Evolutionary conservation across 768 basidiomycete genomes (phyloP).

Genomic region (Mycena kentingensis): DNA sequence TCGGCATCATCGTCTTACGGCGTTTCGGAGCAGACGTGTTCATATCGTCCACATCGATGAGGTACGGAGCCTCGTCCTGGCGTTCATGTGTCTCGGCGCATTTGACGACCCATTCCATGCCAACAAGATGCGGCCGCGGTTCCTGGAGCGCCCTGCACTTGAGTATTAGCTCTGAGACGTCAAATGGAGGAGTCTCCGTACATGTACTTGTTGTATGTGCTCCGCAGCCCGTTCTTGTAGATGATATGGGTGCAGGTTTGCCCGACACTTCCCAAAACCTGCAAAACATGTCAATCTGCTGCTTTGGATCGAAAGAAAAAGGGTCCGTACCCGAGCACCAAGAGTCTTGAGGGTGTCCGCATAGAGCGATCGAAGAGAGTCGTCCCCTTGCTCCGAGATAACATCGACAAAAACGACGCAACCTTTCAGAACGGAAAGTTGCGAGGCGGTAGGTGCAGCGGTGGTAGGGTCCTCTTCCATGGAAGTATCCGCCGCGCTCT

Average conservation of each 20-base stretch:
- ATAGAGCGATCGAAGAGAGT: conserved; percentile 75
- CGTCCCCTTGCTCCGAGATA: conserved; percentile 78
- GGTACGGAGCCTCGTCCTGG: conserved; percentile 66
- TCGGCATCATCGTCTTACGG: conserved; percentile 74
- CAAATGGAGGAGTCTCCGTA: conserved; percentile 30
- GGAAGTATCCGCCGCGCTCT: conserved; percentile 24
- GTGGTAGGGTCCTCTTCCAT: conserved; percentile 20
- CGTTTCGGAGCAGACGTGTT: conserved; percentile 72
- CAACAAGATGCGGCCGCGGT: conserved; percentile 73
- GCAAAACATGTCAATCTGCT: neutral
- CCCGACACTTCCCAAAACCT: conserved; percentile 68
- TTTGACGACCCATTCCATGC: conserved; percentile 88
- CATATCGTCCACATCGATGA: conserved; percentile 61
- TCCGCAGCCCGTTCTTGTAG: conserved; percentile 78
- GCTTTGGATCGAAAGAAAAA: neutral
- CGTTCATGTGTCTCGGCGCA: conserved; percentile 69
- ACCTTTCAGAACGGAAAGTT: conserved; percentile 62
- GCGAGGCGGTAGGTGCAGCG: conserved; percentile 31
- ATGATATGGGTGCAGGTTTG: conserved; percentile 82
- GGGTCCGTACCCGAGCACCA: conserved; percentile 80
- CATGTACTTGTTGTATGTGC: conserved; percentile 75
- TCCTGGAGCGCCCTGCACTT: conserved; percentile 57
- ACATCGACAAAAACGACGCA: conserved; percentile 89
- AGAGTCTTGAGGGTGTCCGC: conserved; percentile 78
- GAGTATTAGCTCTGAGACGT: neutral